phyloP scores from a whole-genome alignment of 1,284 basidiomycete species.

The Malassezia brasiliensis region DNA sequence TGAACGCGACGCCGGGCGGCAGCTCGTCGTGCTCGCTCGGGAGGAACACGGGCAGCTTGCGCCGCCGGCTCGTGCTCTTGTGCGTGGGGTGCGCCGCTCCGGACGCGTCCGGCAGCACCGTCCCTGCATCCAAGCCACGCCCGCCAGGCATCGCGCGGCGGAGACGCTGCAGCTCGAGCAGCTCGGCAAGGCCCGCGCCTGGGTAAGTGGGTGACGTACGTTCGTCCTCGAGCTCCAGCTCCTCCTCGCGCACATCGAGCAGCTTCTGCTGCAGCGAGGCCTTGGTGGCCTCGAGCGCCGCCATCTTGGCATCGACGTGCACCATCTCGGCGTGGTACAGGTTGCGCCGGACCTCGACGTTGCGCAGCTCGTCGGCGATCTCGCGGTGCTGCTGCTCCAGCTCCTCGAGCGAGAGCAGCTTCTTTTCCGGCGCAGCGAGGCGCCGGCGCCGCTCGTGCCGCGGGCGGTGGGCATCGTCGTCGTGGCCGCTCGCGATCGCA shows the following conservation, averaged over 20 bases:
- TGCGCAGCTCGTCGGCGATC: slow-evolving; percentile 35
- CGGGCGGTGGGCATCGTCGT: slow-evolving; percentile 7
- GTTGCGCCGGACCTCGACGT: slow-evolving; percentile 29
- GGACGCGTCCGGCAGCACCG: slow-evolving; percentile 16
- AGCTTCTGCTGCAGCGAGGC: slow-evolving; percentile 71
- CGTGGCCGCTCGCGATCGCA: slow-evolving; percentile 10
- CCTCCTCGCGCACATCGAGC: slow-evolving; percentile 81
- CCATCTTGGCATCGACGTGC: slow-evolving; percentile 46
- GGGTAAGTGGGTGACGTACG: neutral
- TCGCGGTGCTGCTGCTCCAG: slow-evolving; percentile 39
- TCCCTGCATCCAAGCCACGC: slow-evolving; percentile 28
- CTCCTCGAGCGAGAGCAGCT: slow-evolving; percentile 31
- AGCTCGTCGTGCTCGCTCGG: slow-evolving; percentile 95
- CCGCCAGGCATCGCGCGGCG: slow-evolving; percentile 43
- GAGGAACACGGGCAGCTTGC: slow-evolving; percentile 66
- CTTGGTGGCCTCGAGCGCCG: slow-evolving; percentile 70
- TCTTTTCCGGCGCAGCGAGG: neutral
- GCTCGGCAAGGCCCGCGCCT: slow-evolving; percentile 27
- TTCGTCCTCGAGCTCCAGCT: slow-evolving; percentile 83
- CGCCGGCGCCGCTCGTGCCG: neutral
- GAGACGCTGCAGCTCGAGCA: slow-evolving; percentile 38
- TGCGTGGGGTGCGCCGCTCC: slow-evolving; percentile 8
- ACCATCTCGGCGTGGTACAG: slow-evolving; percentile 30
- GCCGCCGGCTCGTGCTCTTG: slow-evolving; percentile 25
- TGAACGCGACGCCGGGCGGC: slow-evolving; percentile 87